Base-by-base conservation (phyloP, 495 filamentous ascomycete genomes). In the Lasiosphaeriaceae sp. region DNA sequence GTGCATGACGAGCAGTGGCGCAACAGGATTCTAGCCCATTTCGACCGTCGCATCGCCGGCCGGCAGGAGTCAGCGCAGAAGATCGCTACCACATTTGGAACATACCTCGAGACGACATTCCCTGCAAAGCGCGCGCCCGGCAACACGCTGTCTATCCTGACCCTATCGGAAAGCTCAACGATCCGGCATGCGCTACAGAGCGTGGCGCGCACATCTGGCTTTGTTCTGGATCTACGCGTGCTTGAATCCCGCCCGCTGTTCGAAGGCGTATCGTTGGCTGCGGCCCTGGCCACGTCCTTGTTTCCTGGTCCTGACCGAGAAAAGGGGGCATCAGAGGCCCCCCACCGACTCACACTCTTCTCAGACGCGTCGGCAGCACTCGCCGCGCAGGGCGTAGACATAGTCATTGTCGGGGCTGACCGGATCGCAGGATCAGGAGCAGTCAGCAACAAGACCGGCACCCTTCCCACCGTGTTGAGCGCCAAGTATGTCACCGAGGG, bases 361-460 rank as follows among this genome's bases (percentile, higher is more conserved):
- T 77, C 85, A 0, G 86, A 90, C 55, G 83, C 84, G n/a, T 78
- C 82, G 0, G 75, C 77, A 0, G 82, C 82, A 1, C 57, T 81
- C 0, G 83, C 84, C 2, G 66, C 76, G 0, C 46, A 61, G 2
- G 68, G 63, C 11, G 70, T 81, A 1, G 74, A 86, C 51, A 56
- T 84, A 8, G 62, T 89, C 7, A 62, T 88, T 0, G 71, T 90
- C 2, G 86, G 86, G 6, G 83, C 84, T 12, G 86, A 90, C 54
- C 71, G 77, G 16, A 83, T 89, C 31, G 77, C 81, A 11, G 62
- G 70, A 0, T 74, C 76, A 11, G 82, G 82, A 1, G 70, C 72
- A n/a, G 80, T 88, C 4, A 81, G 78, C 59, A 89, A 88, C 70
- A 90, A 90, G 63, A 83, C 77, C 0, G 86, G 86, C 3, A 84